Conservation (phyloP, 352 stramenopile species). For the Phytophthora podocarpi region DNA sequence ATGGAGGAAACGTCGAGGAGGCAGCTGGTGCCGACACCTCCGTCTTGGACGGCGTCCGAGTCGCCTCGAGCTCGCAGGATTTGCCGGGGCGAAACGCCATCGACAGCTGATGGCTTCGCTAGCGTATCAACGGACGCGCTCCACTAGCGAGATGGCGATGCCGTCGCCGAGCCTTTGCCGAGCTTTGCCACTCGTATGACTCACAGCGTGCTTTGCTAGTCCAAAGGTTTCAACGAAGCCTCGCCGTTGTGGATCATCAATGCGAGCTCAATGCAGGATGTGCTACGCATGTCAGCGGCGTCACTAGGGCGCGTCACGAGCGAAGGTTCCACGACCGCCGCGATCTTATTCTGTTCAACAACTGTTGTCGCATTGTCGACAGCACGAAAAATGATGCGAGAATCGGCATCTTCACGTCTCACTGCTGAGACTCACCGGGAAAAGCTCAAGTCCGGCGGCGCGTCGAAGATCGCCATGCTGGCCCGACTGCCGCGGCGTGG, state of each 20-base stretch:
- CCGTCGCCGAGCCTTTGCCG: no score
- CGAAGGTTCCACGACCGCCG: constrained; percentile 1
- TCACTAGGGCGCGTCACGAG: neutral
- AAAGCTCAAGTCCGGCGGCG: neutral
- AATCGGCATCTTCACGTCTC: constrained; percentile 20
- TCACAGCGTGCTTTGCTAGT: no score
- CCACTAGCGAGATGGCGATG: neutral
- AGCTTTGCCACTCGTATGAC: no score
- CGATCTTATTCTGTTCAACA: constrained; percentile 28
- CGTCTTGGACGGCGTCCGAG: neutral
- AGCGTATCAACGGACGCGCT: no score
- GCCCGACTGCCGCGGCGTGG: neutral
- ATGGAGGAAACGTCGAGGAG: constrained; percentile 2
- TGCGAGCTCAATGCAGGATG: no score
- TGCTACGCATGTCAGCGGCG: no score
- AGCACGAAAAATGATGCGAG: constrained; percentile 4
- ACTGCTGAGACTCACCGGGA: neutral
- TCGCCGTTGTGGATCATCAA: no score
- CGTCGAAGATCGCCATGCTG: neutral
- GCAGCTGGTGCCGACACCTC: neutral
- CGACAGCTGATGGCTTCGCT: constrained; percentile 17
- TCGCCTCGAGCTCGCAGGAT: neutral
- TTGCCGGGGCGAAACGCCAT: constrained; percentile 1
- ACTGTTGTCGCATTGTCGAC: constrained; percentile 10
- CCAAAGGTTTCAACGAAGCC: neutral